Evolutionary conservation across 257 asterid species (phyloP).

Genomic region (Leptodermis oblonga): DNA sequence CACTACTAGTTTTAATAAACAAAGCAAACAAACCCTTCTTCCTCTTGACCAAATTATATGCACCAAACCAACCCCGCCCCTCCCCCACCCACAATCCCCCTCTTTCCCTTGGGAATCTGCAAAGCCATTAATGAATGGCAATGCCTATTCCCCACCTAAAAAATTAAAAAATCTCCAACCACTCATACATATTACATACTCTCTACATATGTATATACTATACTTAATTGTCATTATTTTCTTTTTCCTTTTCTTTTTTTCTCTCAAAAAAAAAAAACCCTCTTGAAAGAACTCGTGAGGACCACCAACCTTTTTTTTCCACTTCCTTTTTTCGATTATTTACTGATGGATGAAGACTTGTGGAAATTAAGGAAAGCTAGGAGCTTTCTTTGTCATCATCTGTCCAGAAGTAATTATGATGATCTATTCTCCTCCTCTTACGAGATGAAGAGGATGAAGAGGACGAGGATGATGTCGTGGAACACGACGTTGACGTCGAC

Average conservation of each 20-base stretch:
- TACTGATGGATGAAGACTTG: too few relatives aligned
- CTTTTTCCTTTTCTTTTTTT: conserved; percentile 46
- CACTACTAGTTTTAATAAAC: conserved; percentile 42
- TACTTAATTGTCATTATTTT: conserved; percentile 23
- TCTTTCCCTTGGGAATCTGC: conserved; percentile 90
- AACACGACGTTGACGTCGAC: conserved; percentile 5
- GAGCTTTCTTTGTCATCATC: conserved; percentile 54
- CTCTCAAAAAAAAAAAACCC: conserved; percentile 47
- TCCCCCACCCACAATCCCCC: too few relatives aligned
- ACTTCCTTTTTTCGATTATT: neutral
- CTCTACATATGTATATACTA: conserved; percentile 10
- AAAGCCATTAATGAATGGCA: conserved; percentile 43
- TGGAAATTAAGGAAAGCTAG: too few relatives aligned
- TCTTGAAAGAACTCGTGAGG: conserved; percentile 46
- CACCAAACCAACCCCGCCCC: too few relatives aligned
- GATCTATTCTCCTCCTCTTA: conserved; percentile 76
- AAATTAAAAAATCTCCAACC: conserved; percentile 31
- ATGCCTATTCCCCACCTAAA: conserved; percentile 35
- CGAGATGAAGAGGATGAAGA: conserved; percentile 46
- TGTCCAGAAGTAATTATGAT: conserved; percentile 43
- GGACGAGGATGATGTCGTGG: conserved; percentile 37
- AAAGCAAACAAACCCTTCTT: neutral
- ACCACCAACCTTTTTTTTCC: conserved; percentile 45
- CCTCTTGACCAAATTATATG: conserved; percentile 32
- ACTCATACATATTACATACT: conserved; percentile 32